Percentiles rank a stretch among this genome's conserved stretches.
phyloP scores from a whole-genome alignment of 768 basidiomycete genomes.

The Leccinum pellstonianum region DNA sequence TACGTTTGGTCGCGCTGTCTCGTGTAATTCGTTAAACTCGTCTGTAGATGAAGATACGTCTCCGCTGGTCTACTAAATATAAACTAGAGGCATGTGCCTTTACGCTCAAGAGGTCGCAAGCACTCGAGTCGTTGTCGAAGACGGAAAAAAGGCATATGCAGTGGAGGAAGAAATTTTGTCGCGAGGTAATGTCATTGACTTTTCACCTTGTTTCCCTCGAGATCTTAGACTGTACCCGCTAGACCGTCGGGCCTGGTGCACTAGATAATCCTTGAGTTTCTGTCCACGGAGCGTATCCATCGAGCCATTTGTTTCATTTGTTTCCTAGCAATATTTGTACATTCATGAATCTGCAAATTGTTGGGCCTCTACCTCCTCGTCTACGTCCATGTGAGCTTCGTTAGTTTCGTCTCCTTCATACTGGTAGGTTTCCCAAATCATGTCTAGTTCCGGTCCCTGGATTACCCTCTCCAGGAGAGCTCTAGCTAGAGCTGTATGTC shows the following conservation, averaged over 20 bases:
- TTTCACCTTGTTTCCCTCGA: no score
- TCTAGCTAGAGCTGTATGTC: constrained; percentile 50
- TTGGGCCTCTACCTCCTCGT: constrained; percentile 48
- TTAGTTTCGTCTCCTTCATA: constrained; percentile 41
- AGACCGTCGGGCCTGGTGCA: constrained; percentile 21
- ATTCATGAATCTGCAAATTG: constrained; percentile 21
- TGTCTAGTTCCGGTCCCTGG: constrained; percentile 69
- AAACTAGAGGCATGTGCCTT: constrained; percentile 55
- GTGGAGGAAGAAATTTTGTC: constrained; percentile 60
- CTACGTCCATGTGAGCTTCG: constrained; percentile 46
- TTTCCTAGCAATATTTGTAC: not conserved
- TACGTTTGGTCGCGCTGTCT: constrained; percentile 2
- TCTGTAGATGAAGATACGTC: constrained; percentile 39
- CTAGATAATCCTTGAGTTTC: constrained; percentile 18
- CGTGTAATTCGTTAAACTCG: not conserved
- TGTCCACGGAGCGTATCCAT: not conserved
- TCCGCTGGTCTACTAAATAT: constrained; percentile 47
- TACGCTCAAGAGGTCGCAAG: constrained; percentile 39
- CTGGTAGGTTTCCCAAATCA: constrained; percentile 61
- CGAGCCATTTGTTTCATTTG: not conserved
- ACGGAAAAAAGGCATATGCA: constrained; percentile 43
- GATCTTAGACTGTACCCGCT: constrained; percentile 1
- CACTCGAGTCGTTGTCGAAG: constrained; percentile 33
- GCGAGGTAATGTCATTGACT: constrained; percentile 35
- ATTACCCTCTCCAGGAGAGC: constrained; percentile 66